Evolutionary conservation across 257 asterid species (phyloP).

Genomic region (Sherardia arvensis): DNA sequence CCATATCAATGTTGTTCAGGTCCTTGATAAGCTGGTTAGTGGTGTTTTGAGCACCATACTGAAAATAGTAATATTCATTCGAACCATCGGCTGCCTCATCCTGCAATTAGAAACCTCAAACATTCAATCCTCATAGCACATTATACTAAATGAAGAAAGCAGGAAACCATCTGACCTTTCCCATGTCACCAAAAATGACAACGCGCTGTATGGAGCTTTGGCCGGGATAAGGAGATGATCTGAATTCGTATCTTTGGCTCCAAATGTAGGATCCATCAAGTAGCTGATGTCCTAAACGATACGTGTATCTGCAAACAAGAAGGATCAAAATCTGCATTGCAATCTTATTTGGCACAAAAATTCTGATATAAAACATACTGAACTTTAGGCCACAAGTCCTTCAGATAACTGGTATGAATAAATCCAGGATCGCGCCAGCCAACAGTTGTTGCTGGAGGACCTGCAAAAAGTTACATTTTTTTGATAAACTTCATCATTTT

Average conservation of each 20-base stretch:
- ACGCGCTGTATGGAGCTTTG: conserved; percentile 77
- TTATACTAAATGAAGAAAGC: background rate
- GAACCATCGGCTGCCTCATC: conserved; percentile 97
- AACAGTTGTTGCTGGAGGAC: conserved; percentile 65
- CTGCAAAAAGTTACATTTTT: too few species aligned
- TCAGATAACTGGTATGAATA: conserved; percentile 46
- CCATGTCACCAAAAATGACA: conserved; percentile 93
- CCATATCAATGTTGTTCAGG: conserved; percentile 64
- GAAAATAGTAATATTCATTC: conserved; percentile 70
- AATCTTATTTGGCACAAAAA: too few species aligned
- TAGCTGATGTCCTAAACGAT: conserved; percentile 74
- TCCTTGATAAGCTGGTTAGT: conserved; percentile 67
- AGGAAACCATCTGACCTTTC: conserved; percentile 49
- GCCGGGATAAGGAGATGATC: conserved; percentile 93
- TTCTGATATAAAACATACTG: conserved; percentile 21
- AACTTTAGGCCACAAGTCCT: conserved; percentile 49
- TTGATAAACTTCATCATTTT: too few species aligned
- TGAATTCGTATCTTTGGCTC: conserved; percentile 59
- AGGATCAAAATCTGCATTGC: too few species aligned
- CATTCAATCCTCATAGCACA: too few species aligned
- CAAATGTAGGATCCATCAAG: conserved; percentile 50
- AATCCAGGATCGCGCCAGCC: conserved; percentile 71
- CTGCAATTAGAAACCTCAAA: conserved; percentile 35
- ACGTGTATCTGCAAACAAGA: conserved; percentile 75
- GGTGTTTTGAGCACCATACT: conserved; percentile 76